A percentile compares a stretch with the other conserved stretches of the same genome.
Evolutionary conservation across 176 grass and related monocot genomes (phyloP).

Genomic region (Guadua angustifolia): DNA sequence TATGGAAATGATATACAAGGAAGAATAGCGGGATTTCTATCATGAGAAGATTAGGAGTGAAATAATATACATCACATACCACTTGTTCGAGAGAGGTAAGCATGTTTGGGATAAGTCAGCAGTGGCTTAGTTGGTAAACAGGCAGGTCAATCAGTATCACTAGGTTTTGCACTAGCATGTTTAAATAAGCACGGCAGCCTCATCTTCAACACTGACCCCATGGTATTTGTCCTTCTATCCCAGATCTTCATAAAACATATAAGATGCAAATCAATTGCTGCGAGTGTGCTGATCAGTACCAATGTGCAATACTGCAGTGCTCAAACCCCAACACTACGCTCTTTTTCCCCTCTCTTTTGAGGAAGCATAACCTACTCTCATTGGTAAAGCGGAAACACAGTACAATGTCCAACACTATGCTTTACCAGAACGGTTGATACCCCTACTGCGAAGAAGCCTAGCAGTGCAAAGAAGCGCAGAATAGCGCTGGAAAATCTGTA

Average conservation of each 20-base stretch:
- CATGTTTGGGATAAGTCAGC: constrained; percentile 3
- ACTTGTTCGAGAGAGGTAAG: not conserved
- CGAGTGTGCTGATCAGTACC: not conserved
- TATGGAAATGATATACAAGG: not conserved
- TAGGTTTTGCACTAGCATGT: not conserved
- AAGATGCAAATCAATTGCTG: not conserved
- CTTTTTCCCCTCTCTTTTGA: not conserved
- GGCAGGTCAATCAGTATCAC: not conserved
- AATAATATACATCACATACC: not conserved
- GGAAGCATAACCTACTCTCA: constrained; percentile 16
- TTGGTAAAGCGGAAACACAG: not conserved
- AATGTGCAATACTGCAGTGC: not conserved
- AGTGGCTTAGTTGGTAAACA: constrained; percentile 19
- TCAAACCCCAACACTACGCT: not conserved
- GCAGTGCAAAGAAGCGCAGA: not conserved
- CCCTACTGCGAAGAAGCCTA: not conserved
- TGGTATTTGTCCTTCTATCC: not conserved
- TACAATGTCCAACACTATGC: not conserved
- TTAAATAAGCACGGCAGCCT: not conserved
- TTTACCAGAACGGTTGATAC: not conserved
- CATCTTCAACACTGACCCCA: not conserved
- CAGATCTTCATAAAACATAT: not conserved
- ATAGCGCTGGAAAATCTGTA: not conserved
- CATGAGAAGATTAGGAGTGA: not conserved
- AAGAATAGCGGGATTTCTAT: not conserved